These are phyloP conservation scores for Monosporozyma unispora DNA, from an alignment of 805 yeast species.

Conservation along the genomic window DNA sequence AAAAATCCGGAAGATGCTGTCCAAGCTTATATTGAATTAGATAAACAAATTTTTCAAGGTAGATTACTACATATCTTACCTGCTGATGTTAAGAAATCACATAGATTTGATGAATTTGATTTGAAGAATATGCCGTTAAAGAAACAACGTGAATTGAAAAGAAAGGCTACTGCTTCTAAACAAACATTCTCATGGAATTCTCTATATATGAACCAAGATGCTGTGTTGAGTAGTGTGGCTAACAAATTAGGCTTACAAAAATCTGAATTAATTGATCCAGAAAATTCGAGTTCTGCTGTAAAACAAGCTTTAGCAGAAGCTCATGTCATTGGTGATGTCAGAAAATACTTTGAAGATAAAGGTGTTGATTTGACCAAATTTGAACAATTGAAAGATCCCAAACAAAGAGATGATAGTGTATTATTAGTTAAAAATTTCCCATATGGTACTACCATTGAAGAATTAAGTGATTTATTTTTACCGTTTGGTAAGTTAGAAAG, in stretches of 20 bases:
- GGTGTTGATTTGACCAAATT: conserved; percentile 80
- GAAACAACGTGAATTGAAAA: conserved; percentile 77
- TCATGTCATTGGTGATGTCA: conserved; percentile 84
- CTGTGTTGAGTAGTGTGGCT: conserved; percentile 87
- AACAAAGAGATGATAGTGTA: conserved; percentile 68
- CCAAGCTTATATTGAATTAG: conserved; percentile 61
- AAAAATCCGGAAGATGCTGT: conserved; percentile 63
- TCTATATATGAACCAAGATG: conserved; percentile 80
- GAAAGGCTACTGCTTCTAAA: conserved; percentile 76
- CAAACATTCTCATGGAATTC: conserved; percentile 94
- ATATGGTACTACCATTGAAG: conserved; percentile 71
- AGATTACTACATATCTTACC: conserved; percentile 84
- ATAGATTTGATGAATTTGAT: conserved; percentile 82
- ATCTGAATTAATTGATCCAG: conserved; percentile 79
- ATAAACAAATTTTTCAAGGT: conserved; percentile 89
- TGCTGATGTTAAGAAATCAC: conserved; percentile 73
- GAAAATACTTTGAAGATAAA: conserved; percentile 73
- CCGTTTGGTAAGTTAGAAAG: conserved; percentile 74
- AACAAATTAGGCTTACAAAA: conserved; percentile 72
- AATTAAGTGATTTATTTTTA: conserved; percentile 71
- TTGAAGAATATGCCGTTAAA: conserved; percentile 84
- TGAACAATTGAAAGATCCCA: conserved; percentile 32
- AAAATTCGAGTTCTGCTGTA: conserved; percentile 80
- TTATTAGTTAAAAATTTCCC: conserved; percentile 87
- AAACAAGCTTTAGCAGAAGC: conserved; percentile 97